Evolutionary conservation across 2,329 filamentous ascomycete species (phyloP).

Genomic region (Apiospora hydei): DNA sequence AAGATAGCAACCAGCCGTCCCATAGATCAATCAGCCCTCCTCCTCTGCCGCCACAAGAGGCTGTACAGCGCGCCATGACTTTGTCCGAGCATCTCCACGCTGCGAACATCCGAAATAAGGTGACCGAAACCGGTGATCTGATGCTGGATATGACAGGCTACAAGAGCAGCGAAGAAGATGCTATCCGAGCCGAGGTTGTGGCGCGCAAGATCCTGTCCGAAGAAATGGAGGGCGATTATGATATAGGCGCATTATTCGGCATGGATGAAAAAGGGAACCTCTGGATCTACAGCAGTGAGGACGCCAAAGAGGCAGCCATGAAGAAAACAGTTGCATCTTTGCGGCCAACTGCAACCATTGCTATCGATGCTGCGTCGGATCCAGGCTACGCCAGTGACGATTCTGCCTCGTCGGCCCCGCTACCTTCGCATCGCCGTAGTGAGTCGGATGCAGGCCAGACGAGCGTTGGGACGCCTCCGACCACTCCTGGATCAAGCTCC

Average conservation of each 20-base stretch:
- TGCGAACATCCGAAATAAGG: conserved; percentile 89
- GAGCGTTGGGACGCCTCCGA: conserved; percentile 69
- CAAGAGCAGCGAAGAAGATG: conserved; percentile 92
- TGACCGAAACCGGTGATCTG: conserved; percentile 92
- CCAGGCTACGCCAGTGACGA: conserved; percentile 96
- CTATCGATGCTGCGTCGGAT: conserved; percentile 86
- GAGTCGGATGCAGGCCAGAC: conserved; percentile 70
- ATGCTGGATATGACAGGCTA: conserved; percentile 99
- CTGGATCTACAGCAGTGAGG: conserved; percentile 99
- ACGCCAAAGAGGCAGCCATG: conserved; percentile 89
- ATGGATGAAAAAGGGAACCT: conserved; percentile 95
- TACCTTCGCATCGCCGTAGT: conserved; percentile 63
- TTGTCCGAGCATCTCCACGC: conserved; percentile 87
- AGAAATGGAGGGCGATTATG: conserved; percentile 92
- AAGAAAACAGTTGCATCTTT: conserved; percentile 64
- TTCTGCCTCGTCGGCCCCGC: conserved; percentile 58
- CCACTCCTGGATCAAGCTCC: conserved; percentile 69
- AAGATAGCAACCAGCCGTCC: conserved; percentile 49
- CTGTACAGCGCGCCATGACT: conserved; percentile 81
- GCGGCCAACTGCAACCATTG: conserved; percentile 56
- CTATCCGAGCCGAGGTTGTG: conserved; percentile 89
- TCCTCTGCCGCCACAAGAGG: conserved; percentile 74
- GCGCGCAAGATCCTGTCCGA: conserved; percentile 92
- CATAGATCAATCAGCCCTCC: conserved; percentile 80
- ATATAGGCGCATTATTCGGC: conserved; percentile 93